Evolutionary conservation across 176 grass and related monocot genomes (phyloP), one percentile per base, ranked within the genome.

Genomic region (Musa acuminata): DNA sequence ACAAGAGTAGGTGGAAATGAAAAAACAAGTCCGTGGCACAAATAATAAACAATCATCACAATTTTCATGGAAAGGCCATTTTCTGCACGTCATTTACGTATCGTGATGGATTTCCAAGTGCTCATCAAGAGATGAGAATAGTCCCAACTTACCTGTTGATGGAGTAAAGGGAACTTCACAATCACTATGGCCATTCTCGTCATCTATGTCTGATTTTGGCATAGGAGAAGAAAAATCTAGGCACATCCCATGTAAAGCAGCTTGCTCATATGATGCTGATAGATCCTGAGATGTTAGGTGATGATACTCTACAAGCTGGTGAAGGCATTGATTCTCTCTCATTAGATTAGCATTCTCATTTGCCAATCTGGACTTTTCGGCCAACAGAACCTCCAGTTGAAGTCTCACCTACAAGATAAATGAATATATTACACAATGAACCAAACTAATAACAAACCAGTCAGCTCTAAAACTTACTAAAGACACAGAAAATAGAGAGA

Each of bases 221-320:
- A 43, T 43, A 43, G 35, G 35, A 43, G 92, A 85, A 50, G 75
- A 89, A 65, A 98, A 98, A 71, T 98, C 95, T 14, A 85, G 77
- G 35, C 78, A 84, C 79, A 87, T 72, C 4, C 87, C 90, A 49
- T 87, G 66, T n/a, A 93, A 87, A 20, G 85, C 83, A 17, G 85
- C 83, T 73, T 93, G 83, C 72, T 98, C 90, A 54, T 90, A 93
- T 0, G 90, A 93, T 0, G 83, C 75, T 1, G 83, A 72, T 8
- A 93, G 84, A 55, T 93, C 90, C 52, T 89, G 89, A 1, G 90
- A 91, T 55, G 95, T 91, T 53, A 98, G 79, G 72, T 98, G 90
- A 80, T 98, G 95, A 51, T 98, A 98, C 88, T 98, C 95, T 3
- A 98, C 86, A 14, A 98, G 84, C 69, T 98, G 90, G 26, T 89